phyloP scores from a whole-genome alignment of 306 rosid genomes.

The Malus sieversii region DNA sequence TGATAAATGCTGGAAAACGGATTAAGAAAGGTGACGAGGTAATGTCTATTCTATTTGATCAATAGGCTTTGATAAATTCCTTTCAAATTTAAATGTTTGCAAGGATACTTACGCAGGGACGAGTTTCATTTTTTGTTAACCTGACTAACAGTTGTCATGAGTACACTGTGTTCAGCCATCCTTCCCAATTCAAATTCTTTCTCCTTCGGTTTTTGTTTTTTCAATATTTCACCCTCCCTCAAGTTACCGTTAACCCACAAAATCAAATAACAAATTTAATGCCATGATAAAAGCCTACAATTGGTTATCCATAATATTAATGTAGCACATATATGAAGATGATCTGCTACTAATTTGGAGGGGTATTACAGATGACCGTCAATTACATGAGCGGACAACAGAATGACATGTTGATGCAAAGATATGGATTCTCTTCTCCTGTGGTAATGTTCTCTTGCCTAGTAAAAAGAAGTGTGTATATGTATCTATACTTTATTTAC shows the following conservation, averaged over 20 bases:
- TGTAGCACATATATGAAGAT: conserved; percentile 9
- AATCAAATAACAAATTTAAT: not conserved
- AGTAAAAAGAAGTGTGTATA: not conserved
- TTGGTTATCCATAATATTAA: not conserved
- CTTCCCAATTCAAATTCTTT: not conserved
- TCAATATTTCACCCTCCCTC: not conserved
- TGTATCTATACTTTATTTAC: not conserved
- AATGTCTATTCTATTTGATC: conserved; percentile 17
- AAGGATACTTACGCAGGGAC: not conserved
- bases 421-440: conserved; percentile 88
- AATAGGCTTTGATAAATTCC: conserved; percentile 11
- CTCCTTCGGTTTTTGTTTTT: not conserved
- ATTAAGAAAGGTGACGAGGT: conserved; percentile 91
- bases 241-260: not conserved
- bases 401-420: conserved; percentile 61
- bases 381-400: conserved; percentile 60
- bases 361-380: conserved; percentile 68
- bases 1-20: conserved; percentile 86
- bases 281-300: not conserved
- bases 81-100: not conserved
- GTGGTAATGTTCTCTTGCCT: conserved; percentile 50
- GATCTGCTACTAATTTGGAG: conserved; percentile 27
- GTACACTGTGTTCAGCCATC: not conserved
- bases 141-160: not conserved
- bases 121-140: not conserved